Base-by-base conservation (phyloP, 768 basidiomycete species). In the Leccinum uliginosum region DNA sequence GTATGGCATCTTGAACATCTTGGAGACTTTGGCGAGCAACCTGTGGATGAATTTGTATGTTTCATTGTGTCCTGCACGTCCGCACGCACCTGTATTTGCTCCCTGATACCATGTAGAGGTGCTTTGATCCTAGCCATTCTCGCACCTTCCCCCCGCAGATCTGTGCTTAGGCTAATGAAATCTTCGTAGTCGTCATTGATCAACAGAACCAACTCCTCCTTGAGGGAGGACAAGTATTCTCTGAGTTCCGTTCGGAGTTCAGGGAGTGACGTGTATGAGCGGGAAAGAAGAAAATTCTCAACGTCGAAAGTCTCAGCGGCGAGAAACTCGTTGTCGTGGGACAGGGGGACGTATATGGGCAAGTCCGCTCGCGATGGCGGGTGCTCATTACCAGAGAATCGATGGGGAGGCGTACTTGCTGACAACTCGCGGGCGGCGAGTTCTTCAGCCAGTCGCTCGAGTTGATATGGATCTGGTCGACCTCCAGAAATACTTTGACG, bases 121-220 rank as follows among this genome's bases (percentile, higher is more conserved):
- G 71, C 71, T 61, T 85, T 84, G 56, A 99, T 68, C 56, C 80
- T 76, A 56, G 80, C 78, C 63, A 96, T 70, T 60, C 92, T 78
- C 38, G 78, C 76, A 3, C 90, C 89, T 73, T 98, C 95, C 45
- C 89, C 93, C 62, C 86, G 81, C 61, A 98, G 71, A 65, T 98
- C 93, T 3, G 95, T 94, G 61, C 95, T 95, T 29, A 99, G 78
- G 63, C 91, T 93, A 65, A 98, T 96, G 69, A 98, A 99, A 14
- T 94, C 94, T 70, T 94, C 94, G 67, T 98, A 99, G 74, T 98
- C 97, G 64, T 93, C 89, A 72, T 99, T 98, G 70, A 98, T 97
- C 66, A 98, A 84, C 65, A 86, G 86, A 29, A 98, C 93, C 34
- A 99, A 81, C 69, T 97, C 96, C 69, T 95, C 92, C 71, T 96